A percentile compares a stretch with the other conserved stretches of the same genome.
These are phyloP conservation scores for Hanseniaspora valbyensis DNA, from an alignment of 805 yeast genomes.

Conservation along the genomic window DNA sequence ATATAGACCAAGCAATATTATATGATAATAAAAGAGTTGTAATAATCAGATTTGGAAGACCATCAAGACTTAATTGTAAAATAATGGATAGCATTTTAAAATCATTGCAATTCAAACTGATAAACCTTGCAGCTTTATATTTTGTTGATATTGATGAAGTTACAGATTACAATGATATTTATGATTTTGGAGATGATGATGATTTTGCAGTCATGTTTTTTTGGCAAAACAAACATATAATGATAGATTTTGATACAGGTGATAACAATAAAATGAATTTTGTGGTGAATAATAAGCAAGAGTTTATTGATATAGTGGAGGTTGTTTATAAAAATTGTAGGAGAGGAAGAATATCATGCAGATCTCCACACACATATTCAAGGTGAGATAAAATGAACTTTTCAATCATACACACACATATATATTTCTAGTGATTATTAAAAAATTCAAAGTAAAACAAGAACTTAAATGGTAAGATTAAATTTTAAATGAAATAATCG, in stretches of 20 bases:
- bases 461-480: no score
- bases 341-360: constrained; percentile 85
- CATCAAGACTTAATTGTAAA: constrained; percentile 67
- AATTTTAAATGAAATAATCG: no score
- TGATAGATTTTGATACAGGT: constrained; percentile 98
- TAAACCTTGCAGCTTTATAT: constrained; percentile 79
- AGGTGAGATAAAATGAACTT: constrained; percentile 34
- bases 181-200: constrained; percentile 22
- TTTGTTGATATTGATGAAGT: constrained; percentile 82
- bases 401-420: no score
- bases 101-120: constrained; percentile 67
- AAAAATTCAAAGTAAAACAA: no score
- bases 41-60: constrained; percentile 79
- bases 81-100: constrained; percentile 79
- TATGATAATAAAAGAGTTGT: constrained; percentile 87
- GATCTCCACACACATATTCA: constrained; percentile 62
- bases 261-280: constrained; percentile 91
- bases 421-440: no score
- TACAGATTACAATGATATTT: constrained; percentile 65
- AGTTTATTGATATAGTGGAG: constrained; percentile 81
- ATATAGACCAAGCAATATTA: constrained; percentile 92
- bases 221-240: constrained; percentile 85
- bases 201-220: constrained; percentile 94
- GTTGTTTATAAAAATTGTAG: constrained; percentile 82
- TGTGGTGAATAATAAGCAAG: constrained; percentile 66